Evolutionary conservation across 2,329 filamentous ascomycete genomes (phyloP), one percentile per base, ranked within the genome.

Genomic region (Phyllosticta paracitricarpa): DNA sequence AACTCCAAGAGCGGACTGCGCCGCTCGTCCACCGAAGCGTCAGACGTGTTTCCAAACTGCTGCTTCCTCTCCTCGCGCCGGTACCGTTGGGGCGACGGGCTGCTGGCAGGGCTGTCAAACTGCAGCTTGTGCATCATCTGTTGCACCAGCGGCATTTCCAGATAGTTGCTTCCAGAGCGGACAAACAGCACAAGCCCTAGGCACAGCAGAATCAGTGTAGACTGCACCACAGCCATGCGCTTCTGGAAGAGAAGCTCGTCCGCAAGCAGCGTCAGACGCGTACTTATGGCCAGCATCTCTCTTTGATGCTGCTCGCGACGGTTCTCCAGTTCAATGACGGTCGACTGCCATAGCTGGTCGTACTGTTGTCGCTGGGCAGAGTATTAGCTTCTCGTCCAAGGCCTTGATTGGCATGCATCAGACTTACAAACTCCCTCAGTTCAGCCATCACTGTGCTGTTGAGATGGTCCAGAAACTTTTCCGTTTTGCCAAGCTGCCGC

Each of bases 341-440:
- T 97, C 22, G 89, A 93, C 74, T 96, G 92, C 92, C 93, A 97
- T 12, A 97, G 86, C 70, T 97, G 90, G 70, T 97, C 93, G 73
- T 97, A 97, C 72, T 97, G 89, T 62, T 87, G 84, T 58, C 90
- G 84, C 57, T 73, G 73, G 14, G 10, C 26, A 66, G 67, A 62
- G 56, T 24, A 51, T 59, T 48, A n/a, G 40, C 14, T 22, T 24
- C 22, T 24, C 17, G 53, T 25, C n/a, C 22, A 25, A 55, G 35
- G 30, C 30, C n/a, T 30, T 33, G 25, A 63, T 7, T 25, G 40
- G 35, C 3, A 60, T 40, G 40, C n/a, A 25, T 51, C 28, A 30
- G 2, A 57, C 60, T 59, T 53, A 59, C 56, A 64, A 94, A 88
- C 57, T 82, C 84, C 64, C 84, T 79, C 51, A 61, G 30, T 72